Conservation (phyloP, 2,329 filamentous ascomycete genomes). For the Lasiodiplodia theobromae region DNA sequence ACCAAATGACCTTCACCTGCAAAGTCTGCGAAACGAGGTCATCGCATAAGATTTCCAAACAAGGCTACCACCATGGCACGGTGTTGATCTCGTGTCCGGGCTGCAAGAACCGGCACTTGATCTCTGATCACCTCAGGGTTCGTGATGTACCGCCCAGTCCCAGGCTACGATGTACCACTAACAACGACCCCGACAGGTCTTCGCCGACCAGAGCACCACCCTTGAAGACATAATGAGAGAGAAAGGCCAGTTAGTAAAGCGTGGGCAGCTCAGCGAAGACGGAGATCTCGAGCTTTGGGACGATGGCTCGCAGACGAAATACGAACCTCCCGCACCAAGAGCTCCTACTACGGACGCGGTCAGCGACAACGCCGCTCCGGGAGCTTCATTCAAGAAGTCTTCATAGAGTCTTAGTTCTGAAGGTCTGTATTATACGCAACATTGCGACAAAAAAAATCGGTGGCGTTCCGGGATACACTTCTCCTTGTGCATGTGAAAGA, state of each 20-base stretch:
- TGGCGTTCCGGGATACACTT: constrained; percentile 1
- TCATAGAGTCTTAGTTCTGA: background rate
- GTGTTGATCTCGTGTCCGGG: constrained; percentile 86
- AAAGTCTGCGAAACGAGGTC: constrained; percentile 81
- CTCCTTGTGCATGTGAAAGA: constrained; percentile 3
- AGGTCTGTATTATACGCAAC: background rate
- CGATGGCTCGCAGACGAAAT: constrained; percentile 61
- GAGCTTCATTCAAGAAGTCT: background rate
- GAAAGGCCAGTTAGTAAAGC: constrained; percentile 76
- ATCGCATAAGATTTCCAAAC: constrained; percentile 87
- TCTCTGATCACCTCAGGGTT: constrained; percentile 83
- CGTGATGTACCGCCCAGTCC: background rate
- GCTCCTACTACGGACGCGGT: background rate
- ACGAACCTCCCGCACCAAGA: constrained; percentile 2
- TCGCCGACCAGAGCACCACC: constrained; percentile 73
- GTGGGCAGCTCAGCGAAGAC: constrained; percentile 73
- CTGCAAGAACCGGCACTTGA: constrained; percentile 88
- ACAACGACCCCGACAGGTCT: constrained; percentile 61
- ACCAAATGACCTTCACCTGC: constrained; percentile 92
- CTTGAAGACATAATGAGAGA: constrained; percentile 80
- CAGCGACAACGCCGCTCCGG: background rate
- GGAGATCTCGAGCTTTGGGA: constrained; percentile 95
- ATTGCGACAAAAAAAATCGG: background rate
- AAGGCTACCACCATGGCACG: constrained; percentile 91
- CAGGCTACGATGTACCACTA: background rate